phyloP scores from a whole-genome alignment of 176 grass and related monocot species.

The Musa troglodytarum region DNA sequence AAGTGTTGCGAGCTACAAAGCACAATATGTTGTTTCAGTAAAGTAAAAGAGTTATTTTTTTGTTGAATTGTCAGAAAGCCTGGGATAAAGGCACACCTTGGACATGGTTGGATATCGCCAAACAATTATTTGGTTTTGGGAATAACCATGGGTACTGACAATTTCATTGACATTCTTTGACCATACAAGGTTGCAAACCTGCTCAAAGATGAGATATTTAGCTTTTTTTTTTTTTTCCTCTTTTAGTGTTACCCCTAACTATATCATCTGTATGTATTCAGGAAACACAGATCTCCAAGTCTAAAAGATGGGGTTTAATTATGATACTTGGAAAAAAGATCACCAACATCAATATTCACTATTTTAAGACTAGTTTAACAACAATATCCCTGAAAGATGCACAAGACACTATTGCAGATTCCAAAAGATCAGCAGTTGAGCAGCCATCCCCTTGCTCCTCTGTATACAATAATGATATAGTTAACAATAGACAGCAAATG shows the following conservation, averaged over 20 bases:
- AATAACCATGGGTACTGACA: conserved; percentile 93
- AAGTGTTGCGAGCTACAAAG: conserved; percentile 80
- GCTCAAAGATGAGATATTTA: conserved; percentile 2
- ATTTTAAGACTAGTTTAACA: too few species aligned
- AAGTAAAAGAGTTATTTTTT: conserved; percentile 1
- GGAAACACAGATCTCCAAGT: too few species aligned
- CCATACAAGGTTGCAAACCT: conserved; percentile 99
- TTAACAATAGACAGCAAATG: too few species aligned
- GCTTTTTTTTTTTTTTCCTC: too few species aligned
- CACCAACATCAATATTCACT: too few species aligned
- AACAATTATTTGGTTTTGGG: conserved; percentile 98
- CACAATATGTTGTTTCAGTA: not conserved
- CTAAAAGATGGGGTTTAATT: too few species aligned
- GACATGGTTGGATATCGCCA: conserved; percentile 99
- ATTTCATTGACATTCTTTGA: conserved; percentile 99
- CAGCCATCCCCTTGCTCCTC: too few species aligned
- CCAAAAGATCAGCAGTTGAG: too few species aligned
- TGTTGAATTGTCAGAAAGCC: not conserved
- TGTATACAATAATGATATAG: too few species aligned
- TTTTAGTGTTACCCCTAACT: not conserved
- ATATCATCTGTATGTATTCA: not conserved
- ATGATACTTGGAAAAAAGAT: too few species aligned
- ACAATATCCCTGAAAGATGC: too few species aligned
- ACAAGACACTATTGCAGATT: too few species aligned
- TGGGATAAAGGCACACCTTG: conserved; percentile 38